phyloP scores from a whole-genome alignment of 2,329 filamentous ascomycete genomes.

The Pseudogymnoascus sp. region DNA sequence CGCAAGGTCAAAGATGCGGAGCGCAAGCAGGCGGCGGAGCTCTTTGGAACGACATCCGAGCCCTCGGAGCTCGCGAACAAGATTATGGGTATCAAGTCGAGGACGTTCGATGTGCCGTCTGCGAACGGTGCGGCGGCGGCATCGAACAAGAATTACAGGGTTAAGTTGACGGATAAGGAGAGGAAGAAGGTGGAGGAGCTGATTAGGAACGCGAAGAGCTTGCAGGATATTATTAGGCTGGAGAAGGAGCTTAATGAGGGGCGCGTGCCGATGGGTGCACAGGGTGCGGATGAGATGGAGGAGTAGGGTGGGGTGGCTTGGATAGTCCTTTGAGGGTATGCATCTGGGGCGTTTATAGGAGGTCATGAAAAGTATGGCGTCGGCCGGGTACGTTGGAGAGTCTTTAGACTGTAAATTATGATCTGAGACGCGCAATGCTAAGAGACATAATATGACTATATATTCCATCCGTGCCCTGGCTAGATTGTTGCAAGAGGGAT shows the following conservation, averaged over 20 bases:
- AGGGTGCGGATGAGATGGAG: conserved; percentile 54
- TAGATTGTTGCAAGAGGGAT: neutral
- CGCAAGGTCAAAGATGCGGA: conserved; percentile 85
- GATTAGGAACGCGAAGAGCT: conserved; percentile 80
- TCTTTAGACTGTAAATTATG: conserved; percentile 11
- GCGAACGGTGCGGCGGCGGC: conserved; percentile 40
- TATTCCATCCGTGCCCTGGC: neutral
- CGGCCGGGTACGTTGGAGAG: neutral
- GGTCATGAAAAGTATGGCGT: conserved; percentile 11
- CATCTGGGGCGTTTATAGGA: conserved; percentile 6
- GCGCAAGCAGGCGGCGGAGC: conserved; percentile 64
- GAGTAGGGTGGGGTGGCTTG: conserved; percentile 37
- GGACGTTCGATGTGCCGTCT: conserved; percentile 57
- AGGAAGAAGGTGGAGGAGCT: conserved; percentile 77
- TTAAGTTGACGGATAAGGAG: conserved; percentile 84
- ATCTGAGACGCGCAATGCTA: conserved; percentile 8
- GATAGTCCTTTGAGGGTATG: neutral
- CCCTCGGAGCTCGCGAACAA: conserved; percentile 75
- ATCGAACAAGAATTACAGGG: conserved; percentile 61
- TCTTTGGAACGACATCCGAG: conserved; percentile 75
- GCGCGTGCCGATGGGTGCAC: conserved; percentile 65
- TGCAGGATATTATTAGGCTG: conserved; percentile 82
- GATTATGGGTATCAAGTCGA: conserved; percentile 81
- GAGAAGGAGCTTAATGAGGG: conserved; percentile 93
- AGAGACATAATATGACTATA: conserved; percentile 10